Evolutionary conservation across 139 green algal species (phyloP).

Genomic region (Nannochloris sp.): DNA sequence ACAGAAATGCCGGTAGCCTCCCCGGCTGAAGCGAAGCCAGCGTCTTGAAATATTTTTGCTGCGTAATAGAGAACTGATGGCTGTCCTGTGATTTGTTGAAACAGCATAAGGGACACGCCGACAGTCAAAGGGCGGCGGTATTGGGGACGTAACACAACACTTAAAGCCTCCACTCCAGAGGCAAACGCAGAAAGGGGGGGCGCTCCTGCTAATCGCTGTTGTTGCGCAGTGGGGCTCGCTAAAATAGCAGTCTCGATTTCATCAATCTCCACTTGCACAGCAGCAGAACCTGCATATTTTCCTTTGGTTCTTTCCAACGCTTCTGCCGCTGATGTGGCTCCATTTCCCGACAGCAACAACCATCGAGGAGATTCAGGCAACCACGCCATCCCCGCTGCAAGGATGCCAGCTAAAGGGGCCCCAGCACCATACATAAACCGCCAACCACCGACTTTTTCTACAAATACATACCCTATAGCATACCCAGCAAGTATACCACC

Average conservation of each 20-base stretch:
- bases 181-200: too few relatives aligned
- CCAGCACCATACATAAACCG: conserved; percentile 60
- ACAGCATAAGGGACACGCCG: conserved; percentile 68
- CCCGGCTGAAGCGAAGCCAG: conserved; percentile 48
- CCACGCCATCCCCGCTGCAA: conserved; percentile 14
- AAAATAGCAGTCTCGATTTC: conserved; percentile 8
- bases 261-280: conserved; percentile 26
- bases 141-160: too few relatives aligned
- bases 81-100: conserved; percentile 91
- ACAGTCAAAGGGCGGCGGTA: conserved; percentile 54
- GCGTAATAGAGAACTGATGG: conserved; percentile 91
- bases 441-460: conserved; percentile 68
- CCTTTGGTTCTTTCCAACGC: conserved; percentile 41
- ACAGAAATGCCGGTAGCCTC: conserved; percentile 58
- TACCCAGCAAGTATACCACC: conserved; percentile 76
- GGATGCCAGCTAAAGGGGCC: conserved; percentile 33
- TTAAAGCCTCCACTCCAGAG: neutral
- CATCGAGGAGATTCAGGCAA: conserved; percentile 85
- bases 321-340: conserved; percentile 11
- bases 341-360: conserved; percentile 37
- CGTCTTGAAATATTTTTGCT: conserved; percentile 52
- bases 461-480: conserved; percentile 5
- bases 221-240: neutral
- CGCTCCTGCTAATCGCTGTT: neutral
- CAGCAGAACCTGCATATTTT: neutral